These are phyloP conservation scores for Pueraria montana DNA, from an alignment of 306 rosid genomes.

Conservation along the genomic window DNA sequence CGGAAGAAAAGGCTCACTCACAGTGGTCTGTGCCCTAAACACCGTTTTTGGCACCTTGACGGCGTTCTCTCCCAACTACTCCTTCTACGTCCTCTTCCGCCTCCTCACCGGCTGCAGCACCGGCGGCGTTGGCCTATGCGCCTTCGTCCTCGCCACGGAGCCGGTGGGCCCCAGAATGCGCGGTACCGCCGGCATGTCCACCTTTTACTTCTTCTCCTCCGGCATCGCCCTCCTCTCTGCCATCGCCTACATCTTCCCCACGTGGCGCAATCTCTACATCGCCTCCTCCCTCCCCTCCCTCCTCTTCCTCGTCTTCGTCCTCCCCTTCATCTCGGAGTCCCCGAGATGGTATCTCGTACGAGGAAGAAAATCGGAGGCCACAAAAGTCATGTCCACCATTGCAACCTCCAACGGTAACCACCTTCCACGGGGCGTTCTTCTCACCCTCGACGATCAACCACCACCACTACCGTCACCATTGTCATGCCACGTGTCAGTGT, in stretches of 20 bases:
- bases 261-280: slow-evolving; percentile 77
- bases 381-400: slow-evolving; percentile 62
- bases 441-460: slow-evolving; percentile 65
- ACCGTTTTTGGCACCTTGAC: slow-evolving; percentile 74
- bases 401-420: slow-evolving; percentile 62
- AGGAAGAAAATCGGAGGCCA: slow-evolving; percentile 65
- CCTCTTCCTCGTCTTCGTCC: slow-evolving; percentile 54
- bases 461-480: background rate
- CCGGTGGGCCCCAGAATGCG: slow-evolving; percentile 76
- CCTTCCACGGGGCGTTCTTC: slow-evolving; percentile 59
- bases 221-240: slow-evolving; percentile 73
- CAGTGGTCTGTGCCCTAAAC: slow-evolving; percentile 67
- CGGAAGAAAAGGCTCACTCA: slow-evolving; percentile 84
- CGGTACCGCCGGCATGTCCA: slow-evolving; percentile 77
- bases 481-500: background rate
- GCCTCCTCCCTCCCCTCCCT: slow-evolving; percentile 78
- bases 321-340: slow-evolving; percentile 82
- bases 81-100: slow-evolving; percentile 66
- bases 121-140: slow-evolving; percentile 85
- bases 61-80: slow-evolving; percentile 67
- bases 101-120: slow-evolving; percentile 83
- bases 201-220: slow-evolving; percentile 86
- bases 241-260: slow-evolving; percentile 62
- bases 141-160: slow-evolving; percentile 88
- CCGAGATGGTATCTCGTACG: slow-evolving; percentile 86